Conservation (phyloP, 306 rosid species). For the Begonia loranthoides region DNA sequence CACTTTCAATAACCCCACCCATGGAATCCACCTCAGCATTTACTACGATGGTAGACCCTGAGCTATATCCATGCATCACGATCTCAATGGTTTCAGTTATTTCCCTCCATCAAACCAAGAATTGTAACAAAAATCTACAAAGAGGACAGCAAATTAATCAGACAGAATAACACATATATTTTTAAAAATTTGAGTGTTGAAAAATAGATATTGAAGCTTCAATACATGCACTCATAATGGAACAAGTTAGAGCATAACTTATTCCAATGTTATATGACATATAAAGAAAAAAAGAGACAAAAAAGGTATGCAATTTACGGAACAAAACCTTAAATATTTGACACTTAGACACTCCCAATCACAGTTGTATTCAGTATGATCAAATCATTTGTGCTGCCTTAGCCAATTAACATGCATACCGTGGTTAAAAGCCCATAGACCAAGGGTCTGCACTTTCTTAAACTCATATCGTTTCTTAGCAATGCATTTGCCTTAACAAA, state of each 20-base stretch:
- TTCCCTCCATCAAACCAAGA: constrained; percentile 35
- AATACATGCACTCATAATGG: not conserved
- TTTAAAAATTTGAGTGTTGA: not conserved
- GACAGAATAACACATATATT: not conserved
- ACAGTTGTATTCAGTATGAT: too few species aligned
- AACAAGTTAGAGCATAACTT: not conserved
- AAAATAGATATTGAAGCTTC: not conserved
- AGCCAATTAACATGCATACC: too few species aligned
- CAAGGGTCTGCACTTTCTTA: too few species aligned
- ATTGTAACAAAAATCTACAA: constrained; percentile 13
- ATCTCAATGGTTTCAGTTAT: constrained; percentile 28
- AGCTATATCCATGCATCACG: constrained; percentile 88
- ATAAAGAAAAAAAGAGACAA: not conserved
- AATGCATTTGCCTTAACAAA: too few species aligned
- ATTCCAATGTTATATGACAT: not conserved
- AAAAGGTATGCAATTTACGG: too few species aligned
- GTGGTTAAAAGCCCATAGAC: too few species aligned
- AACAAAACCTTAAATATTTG: too few species aligned
- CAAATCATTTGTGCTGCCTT: too few species aligned
- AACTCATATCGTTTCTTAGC: too few species aligned
- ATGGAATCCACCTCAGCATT: constrained; percentile 99
- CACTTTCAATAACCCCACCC: constrained; percentile 99
- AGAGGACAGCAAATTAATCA: not conserved
- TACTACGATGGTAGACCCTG: constrained; percentile 75
- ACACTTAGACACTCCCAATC: too few species aligned